These are phyloP conservation scores for Musa schizocarpa DNA, from an alignment of 176 grass and related monocot species.

Conservation along the genomic window DNA sequence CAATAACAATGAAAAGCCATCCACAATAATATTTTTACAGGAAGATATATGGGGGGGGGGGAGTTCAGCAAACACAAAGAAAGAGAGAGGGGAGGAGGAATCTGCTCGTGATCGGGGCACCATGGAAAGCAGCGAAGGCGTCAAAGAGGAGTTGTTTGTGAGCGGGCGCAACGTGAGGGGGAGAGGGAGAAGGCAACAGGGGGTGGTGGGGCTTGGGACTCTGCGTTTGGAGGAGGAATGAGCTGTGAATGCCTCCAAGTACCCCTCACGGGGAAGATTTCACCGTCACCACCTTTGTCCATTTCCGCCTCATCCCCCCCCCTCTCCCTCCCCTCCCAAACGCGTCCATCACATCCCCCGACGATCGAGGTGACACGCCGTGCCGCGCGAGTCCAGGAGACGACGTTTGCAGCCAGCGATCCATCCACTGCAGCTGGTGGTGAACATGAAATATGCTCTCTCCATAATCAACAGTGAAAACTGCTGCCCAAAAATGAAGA, in stretches of 20 bases:
- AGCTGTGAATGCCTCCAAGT: not conserved
- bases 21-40: too few species aligned
- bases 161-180: not conserved
- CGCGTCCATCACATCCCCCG: not conserved
- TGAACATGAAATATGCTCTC: too few species aligned
- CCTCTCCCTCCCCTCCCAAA: not conserved
- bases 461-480: too few species aligned
- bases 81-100: not conserved
- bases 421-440: too few species aligned
- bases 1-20: too few species aligned
- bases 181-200: not conserved
- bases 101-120: not conserved
- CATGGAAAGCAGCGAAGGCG: not conserved
- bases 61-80: not conserved
- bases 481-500: too few species aligned
- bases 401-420: too few species aligned
- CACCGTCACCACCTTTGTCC: not conserved
- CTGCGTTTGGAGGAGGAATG: not conserved
- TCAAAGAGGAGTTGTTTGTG: slow-evolving; percentile 4
- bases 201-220: not conserved
- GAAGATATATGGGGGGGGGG: not conserved
- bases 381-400: too few species aligned
- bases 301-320: not conserved
- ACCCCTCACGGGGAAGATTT: not conserved
- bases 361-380: not conserved